Evolutionary conservation across 768 basidiomycete species (phyloP).

Genomic region (Pilatotrama ljubarskyi): DNA sequence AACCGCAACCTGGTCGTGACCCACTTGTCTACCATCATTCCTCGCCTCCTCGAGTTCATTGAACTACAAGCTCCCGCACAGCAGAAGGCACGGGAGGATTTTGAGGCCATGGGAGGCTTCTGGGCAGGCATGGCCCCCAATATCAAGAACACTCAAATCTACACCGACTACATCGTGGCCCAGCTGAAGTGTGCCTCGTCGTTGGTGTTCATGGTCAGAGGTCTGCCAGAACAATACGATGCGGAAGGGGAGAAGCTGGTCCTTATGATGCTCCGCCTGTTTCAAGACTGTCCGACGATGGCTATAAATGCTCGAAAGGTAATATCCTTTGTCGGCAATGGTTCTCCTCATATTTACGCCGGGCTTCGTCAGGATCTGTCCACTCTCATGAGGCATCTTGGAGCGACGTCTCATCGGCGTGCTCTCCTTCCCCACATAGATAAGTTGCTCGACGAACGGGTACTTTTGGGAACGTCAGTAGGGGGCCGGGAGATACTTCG

Average conservation of each 20-base stretch:
- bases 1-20: constrained; percentile 66
- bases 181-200: constrained; percentile 97
- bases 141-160: constrained; percentile 71
- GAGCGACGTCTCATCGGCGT: constrained; percentile 73
- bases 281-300: constrained; percentile 91
- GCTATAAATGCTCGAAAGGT: constrained; percentile 83
- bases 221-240: constrained; percentile 61
- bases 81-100: constrained; percentile 70
- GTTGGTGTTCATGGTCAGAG: constrained; percentile 84
- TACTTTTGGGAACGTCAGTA: constrained; percentile 82
- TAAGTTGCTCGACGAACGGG: constrained; percentile 86
- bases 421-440: constrained; percentile 83
- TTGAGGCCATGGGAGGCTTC: constrained; percentile 76
- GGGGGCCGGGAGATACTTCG: constrained; percentile 84
- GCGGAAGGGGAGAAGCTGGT: constrained; percentile 81
- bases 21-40: constrained; percentile 67
- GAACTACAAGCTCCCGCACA: constrained; percentile 82
- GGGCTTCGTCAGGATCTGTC: constrained; percentile 69
- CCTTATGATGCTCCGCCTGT: constrained; percentile 75
- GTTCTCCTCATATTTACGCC: not conserved
- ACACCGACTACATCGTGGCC: constrained; percentile 80
- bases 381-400: constrained; percentile 88
- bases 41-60: constrained; percentile 78
- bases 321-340: not conserved
- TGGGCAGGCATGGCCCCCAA: constrained; percentile 82